These are phyloP conservation scores for Hemisphaericaspora subhashii DNA, from an alignment of 1,139 yeast genomes.

Conservation along the genomic window DNA sequence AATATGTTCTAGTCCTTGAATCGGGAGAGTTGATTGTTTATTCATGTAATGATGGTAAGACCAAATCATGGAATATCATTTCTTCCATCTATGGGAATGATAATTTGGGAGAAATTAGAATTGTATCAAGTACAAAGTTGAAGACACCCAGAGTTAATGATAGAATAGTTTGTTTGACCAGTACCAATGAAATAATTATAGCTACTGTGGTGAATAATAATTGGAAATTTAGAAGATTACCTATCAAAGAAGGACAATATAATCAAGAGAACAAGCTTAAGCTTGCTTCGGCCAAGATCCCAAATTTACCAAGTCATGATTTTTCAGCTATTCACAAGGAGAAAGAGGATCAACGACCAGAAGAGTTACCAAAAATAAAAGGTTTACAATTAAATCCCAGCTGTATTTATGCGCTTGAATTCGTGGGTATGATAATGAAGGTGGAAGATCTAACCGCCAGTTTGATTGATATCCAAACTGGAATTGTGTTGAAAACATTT, in stretches of 20 bases:
- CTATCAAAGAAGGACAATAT: slow-evolving; percentile 47
- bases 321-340: slow-evolving; percentile 16
- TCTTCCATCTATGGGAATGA: slow-evolving; percentile 23
- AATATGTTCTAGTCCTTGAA: slow-evolving; percentile 35
- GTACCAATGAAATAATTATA: slow-evolving; percentile 49
- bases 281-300: background rate
- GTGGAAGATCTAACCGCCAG: slow-evolving; percentile 58
- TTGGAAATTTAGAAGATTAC: slow-evolving; percentile 60
- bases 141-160: slow-evolving; percentile 76
- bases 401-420: slow-evolving; percentile 40
- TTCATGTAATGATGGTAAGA: slow-evolving; percentile 48
- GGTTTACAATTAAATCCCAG: slow-evolving; percentile 17
- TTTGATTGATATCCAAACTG: slow-evolving; percentile 75
- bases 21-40: slow-evolving; percentile 50
- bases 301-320: slow-evolving; percentile 8
- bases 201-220: slow-evolving; percentile 64
- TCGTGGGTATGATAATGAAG: slow-evolving; percentile 69
- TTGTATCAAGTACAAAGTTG: slow-evolving; percentile 51
- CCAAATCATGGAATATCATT: slow-evolving; percentile 27
- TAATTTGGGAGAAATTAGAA: slow-evolving; percentile 21
- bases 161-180: slow-evolving; percentile 59
- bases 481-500: slow-evolving; percentile 57
- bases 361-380: slow-evolving; percentile 11
- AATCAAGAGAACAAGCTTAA: slow-evolving; percentile 24
- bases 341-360: background rate